Evolutionary conservation across 805 yeast species (phyloP), one percentile per base, ranked within the genome.

Genomic region (Torulaspora maleeae): DNA sequence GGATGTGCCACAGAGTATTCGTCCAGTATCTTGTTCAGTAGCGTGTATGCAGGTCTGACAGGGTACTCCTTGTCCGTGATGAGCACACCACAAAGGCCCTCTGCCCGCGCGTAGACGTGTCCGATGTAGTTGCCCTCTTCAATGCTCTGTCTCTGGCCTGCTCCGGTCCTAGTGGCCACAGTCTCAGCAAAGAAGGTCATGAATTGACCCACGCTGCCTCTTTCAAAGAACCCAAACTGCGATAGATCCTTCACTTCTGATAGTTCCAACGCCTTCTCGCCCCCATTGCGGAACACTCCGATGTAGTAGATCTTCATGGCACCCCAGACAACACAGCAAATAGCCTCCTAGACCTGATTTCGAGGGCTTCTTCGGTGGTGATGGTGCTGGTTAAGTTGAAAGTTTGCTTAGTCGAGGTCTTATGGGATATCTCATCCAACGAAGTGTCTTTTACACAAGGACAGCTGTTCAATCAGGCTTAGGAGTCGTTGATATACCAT

Each of bases 11-110:
- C 74, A 44, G 91, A 70, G 68, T 87, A 93, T 67, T 91, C 98
- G 58, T 93, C 99, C 55, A 88, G 74, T 17, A 91, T 72, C 70
- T 88, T 91, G 75, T 91, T 91, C 59, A 93, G 76, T 48, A 93
- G 73, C 2, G 97, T 86, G 69, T 88, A 91, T 1, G 97, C 98
- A 11, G 96, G 98, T 64, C 99, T 78, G 27, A 88, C 91, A 2
- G 98, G 99, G 68, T 93, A 93, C 56, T 91, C 97, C 66, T 86
- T 86, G 66, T 93, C 99, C 36, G 96, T 80, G 65, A 93, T 86
- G 50, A 93, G 70, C 27, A 93, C 95, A 51, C 95, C 96, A 17
- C 95, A 85, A 28, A 91, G 62, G 3, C 97, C 98, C 66, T 93
- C 98, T 19, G 84, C 68, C 55, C 98, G 78, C 25, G 90, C 82